Conservation (phyloP, 1,139 yeast species). For the Geotrichum restrictum region DNA sequence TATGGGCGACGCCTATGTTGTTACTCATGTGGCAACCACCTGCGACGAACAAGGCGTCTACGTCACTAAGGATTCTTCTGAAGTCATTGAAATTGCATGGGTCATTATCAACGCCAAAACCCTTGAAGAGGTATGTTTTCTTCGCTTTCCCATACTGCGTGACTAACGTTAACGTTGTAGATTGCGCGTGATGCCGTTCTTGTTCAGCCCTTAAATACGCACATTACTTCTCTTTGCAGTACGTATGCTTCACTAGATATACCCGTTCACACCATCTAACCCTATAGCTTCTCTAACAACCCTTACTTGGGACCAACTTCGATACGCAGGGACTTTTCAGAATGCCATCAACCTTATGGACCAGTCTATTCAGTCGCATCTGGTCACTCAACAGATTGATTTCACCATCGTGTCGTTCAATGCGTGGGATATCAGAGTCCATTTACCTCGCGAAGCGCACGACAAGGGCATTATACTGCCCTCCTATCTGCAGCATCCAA, state of each 20-base stretch:
- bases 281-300: constrained; percentile 36
- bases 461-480: constrained; percentile 74
- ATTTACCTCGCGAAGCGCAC: constrained; percentile 73
- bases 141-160: constrained; percentile 25
- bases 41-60: constrained; percentile 62
- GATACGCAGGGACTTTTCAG: constrained; percentile 48
- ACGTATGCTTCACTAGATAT: constrained; percentile 18
- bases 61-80: constrained; percentile 61
- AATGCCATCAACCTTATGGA: constrained; percentile 60
- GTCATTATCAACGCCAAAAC: constrained; percentile 43
- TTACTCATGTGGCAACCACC: constrained; percentile 61
- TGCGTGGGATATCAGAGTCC: constrained; percentile 69
- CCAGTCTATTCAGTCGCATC: constrained; percentile 44
- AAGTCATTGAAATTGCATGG: constrained; percentile 68
- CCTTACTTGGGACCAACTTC: constrained; percentile 62
- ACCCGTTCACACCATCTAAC: background rate
- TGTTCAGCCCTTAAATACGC: constrained; percentile 63
- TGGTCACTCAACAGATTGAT: constrained; percentile 46
- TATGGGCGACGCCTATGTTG: constrained; percentile 61
- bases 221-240: constrained; percentile 60
- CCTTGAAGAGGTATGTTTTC: constrained; percentile 31
- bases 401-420: constrained; percentile 67
- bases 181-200: constrained; percentile 45
- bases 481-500: constrained; percentile 67
- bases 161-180: constrained; percentile 14